A percentile compares a stretch with the other conserved stretches of the same genome.
Conservation (phyloP, 495 filamentous ascomycete genomes). For the Trichoderma asperelloides region DNA sequence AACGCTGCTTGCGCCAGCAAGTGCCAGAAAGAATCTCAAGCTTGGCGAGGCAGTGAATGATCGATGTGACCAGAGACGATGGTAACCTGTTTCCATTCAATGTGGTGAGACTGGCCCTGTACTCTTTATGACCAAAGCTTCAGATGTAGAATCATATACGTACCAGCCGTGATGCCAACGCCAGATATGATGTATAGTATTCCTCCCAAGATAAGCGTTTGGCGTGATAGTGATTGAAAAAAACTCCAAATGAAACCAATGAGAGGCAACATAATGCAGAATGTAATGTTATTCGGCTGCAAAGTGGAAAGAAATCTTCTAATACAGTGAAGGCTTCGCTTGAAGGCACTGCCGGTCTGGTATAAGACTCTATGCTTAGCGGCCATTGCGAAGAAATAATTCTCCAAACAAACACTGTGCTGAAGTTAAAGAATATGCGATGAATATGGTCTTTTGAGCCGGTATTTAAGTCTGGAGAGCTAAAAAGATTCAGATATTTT, state of each 20-base stretch:
- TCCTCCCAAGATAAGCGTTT: conserved; percentile 74
- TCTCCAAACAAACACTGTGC: too few relatives aligned
- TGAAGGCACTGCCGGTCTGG: not conserved
- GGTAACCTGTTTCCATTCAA: conserved; percentile 48
- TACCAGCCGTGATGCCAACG: conserved; percentile 80
- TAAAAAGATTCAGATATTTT: too few relatives aligned
- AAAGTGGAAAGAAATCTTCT: not conserved
- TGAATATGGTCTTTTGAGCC: too few relatives aligned
- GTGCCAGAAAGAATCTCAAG: conserved; percentile 85
- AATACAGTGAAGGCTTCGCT: not conserved
- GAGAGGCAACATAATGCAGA: conserved; percentile 80
- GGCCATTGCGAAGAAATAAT: not conserved
- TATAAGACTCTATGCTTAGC: not conserved
- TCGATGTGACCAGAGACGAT: conserved; percentile 89
- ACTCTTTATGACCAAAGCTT: not conserved
- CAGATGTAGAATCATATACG: conserved; percentile 15
- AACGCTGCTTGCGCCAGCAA: conserved; percentile 86
- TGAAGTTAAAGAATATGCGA: too few relatives aligned
- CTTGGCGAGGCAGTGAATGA: conserved; percentile 82
- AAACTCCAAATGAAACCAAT: conserved; percentile 65
- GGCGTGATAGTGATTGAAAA: conserved; percentile 67
- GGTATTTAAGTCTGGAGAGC: too few relatives aligned
- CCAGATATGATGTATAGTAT: conserved; percentile 88
- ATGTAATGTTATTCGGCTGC: conserved; percentile 48
- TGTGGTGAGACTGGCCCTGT: too few relatives aligned